Base-by-base conservation (phyloP, 768 basidiomycete genomes). In the Suillus subaureus region DNA sequence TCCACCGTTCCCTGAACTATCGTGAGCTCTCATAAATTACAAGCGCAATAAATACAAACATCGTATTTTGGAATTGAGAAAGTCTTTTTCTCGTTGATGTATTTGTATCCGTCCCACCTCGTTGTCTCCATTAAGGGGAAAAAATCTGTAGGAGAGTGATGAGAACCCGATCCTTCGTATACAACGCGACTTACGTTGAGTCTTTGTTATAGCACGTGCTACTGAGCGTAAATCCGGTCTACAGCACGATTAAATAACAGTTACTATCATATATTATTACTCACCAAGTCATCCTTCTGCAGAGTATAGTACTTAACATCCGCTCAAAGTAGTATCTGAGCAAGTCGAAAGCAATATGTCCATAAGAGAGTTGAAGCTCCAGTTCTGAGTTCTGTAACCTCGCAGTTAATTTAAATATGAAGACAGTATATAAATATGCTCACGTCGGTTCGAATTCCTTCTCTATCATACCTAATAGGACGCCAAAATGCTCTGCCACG, bases 311-410 rank as follows among this genome's bases (percentile, higher is more conserved):
- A 68, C 33, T 57, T 67, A 4, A 1, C 5, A 7, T n/a, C 57
- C 18, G 55, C 21, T 68, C 21, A 39, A 68, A 67, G 43, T 68
- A 68, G 39, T 68, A 64, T 15, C n/a, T 23, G 40, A 68, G 67
- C 15, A 69, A 62, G n/a, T 71, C 70, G 45, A 49, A 71, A 23
- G 72, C 63, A 21, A 71, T 60, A 13, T 71, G 64, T 9, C 68
- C 71, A 45, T 69, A 68, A 11, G 63, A 61, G 26, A 61, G 51
- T n/a, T 64, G 58, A 23, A 71, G 63, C 49, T 51, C 62, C 16
- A 72, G 55, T 26, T 63, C 51, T 66, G 60, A 28, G 66, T 66
- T 31, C 71, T 72, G 52, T 16, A 56, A 51, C 16, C 35, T 58
- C 15, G 37, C 16, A 4, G 5, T 39, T 23, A 60, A 55, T 35